phyloP scores from a whole-genome alignment of 306 rosid species.

The Castanopsis chinensis region DNA sequence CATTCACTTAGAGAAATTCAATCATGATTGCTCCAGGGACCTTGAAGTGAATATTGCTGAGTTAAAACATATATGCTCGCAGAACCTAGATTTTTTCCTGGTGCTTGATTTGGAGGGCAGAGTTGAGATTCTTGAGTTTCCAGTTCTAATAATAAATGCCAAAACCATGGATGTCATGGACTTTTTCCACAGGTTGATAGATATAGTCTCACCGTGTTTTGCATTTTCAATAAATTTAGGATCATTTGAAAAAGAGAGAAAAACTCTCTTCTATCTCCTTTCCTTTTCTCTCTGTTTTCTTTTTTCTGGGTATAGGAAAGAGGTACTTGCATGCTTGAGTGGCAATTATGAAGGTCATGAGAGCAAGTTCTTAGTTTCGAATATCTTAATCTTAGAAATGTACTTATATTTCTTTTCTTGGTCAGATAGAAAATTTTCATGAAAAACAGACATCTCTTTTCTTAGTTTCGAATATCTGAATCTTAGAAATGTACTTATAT shows the following conservation, averaged over 20 bases:
- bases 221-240: neutral
- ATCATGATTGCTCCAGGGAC: conserved; percentile 73
- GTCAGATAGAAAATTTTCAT: neutral
- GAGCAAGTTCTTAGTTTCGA: neutral
- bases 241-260: neutral
- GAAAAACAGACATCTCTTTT: neutral
- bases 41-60: conserved; percentile 53
- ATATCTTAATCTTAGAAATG: neutral
- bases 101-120: conserved; percentile 98
- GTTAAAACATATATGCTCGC: conserved; percentile 41
- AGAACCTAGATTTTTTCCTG: conserved; percentile 72
- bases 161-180: conserved; percentile 66
- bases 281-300: neutral
- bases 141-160: conserved; percentile 69
- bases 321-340: neutral
- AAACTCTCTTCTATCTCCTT: neutral
- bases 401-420: neutral
- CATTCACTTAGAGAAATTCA: conserved; percentile 67
- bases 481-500: neutral
- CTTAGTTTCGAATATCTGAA: neutral
- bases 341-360: neutral
- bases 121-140: conserved; percentile 96
- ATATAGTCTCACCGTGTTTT: neutral
- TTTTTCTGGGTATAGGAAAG: neutral
- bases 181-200: conserved; percentile 82